phyloP scores from a whole-genome alignment of 2,329 filamentous ascomycete species.

The Fusarium mangiferae region DNA sequence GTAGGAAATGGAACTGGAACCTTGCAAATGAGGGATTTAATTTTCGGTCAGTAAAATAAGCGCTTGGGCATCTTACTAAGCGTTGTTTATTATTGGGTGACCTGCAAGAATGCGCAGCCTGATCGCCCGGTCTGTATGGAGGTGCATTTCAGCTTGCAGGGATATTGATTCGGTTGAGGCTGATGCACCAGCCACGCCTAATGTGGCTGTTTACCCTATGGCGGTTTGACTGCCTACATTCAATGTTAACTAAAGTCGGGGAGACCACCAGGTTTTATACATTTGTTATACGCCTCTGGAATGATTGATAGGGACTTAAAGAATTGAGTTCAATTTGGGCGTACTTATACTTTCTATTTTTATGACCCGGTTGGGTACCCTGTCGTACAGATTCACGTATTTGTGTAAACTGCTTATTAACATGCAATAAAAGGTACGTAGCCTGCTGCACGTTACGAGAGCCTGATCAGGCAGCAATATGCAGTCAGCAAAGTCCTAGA shows the following conservation, averaged over 20 bases:
- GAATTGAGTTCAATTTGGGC: too few relatives aligned
- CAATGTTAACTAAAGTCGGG: too few relatives aligned
- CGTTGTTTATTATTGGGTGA: neutral
- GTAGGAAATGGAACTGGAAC: neutral
- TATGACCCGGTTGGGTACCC: too few relatives aligned
- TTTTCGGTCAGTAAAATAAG: neutral
- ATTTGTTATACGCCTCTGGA: rapidly evolving
- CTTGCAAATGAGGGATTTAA: neutral
- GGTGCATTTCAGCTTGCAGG: neutral
- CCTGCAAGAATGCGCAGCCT: neutral
- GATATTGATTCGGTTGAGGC: neutral
- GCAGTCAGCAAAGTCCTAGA: neutral
- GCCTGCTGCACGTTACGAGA: too few relatives aligned
- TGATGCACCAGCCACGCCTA: neutral
- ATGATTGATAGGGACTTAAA: too few relatives aligned
- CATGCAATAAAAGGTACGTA: too few relatives aligned
- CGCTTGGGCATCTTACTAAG: neutral
- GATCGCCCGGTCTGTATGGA: neutral
- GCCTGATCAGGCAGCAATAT: neutral
- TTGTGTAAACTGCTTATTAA: neutral
- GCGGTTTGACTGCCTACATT: rapidly evolving
- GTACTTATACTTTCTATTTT: too few relatives aligned
- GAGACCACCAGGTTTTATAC: neutral
- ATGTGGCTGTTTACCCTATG: neutral
- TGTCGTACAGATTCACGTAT: neutral